Evolutionary conservation across 139 green algal species (phyloP).

Genomic region (Micractinium sp.): DNA sequence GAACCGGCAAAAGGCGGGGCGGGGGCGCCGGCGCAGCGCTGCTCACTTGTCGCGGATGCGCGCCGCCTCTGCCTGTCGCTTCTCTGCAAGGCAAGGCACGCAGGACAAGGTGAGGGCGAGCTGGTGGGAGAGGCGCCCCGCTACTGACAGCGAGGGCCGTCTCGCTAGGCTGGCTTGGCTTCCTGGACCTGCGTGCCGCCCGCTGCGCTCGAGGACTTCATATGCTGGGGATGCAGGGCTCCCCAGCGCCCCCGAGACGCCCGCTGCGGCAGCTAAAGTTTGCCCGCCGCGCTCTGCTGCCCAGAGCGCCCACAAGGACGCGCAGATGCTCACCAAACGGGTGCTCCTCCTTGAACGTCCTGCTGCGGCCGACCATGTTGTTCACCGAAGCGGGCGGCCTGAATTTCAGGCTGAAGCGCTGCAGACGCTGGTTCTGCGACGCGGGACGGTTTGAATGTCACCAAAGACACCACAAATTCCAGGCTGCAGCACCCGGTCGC

Average conservation of each 20-base stretch:
- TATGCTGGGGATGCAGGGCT: neutral
- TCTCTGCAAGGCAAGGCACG: constrained; percentile 77
- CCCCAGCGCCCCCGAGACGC: too few relatives aligned
- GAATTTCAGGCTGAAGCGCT: too few relatives aligned
- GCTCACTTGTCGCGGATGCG: constrained; percentile 98
- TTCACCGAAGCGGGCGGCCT: too few relatives aligned
- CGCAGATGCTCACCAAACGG: constrained; percentile 69
- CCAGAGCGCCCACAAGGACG: neutral
- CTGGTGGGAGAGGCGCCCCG: neutral
- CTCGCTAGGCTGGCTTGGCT: too few relatives aligned
- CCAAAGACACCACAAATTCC: too few relatives aligned
- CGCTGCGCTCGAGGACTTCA: neutral
- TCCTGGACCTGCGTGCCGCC: too few relatives aligned
- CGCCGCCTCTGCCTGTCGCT: constrained; percentile 89
- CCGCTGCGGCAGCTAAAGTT: neutral
- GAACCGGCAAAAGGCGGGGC: too few relatives aligned
- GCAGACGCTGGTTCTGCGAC: too few relatives aligned
- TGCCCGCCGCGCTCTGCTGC: neutral
- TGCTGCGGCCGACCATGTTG: neutral
- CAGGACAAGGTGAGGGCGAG: neutral
- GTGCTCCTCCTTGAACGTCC: constrained; percentile 91
- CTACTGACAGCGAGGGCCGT: too few relatives aligned
- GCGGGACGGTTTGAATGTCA: too few relatives aligned
- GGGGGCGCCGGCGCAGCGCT: too few relatives aligned
- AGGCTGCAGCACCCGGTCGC: too few relatives aligned